These are phyloP conservation scores for Hapsidospora chrysogenum DNA, from an alignment of 495 filamentous ascomycete species.

Conservation along the genomic window DNA sequence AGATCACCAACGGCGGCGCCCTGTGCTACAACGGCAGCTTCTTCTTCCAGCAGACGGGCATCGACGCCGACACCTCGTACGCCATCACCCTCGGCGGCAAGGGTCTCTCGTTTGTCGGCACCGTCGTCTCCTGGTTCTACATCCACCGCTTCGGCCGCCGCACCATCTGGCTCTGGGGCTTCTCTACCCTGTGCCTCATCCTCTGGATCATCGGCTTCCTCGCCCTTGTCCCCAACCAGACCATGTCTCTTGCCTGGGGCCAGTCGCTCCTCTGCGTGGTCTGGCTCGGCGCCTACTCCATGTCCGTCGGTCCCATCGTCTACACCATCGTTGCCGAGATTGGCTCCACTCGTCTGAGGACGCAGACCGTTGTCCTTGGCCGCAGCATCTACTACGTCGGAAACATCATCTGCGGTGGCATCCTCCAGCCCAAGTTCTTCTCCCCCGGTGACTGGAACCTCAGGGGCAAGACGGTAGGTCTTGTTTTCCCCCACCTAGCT, in stretches of 20 bases:
- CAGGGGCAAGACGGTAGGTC: slow-evolving; percentile 23
- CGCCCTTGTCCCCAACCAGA: slow-evolving; percentile 5
- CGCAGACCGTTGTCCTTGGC: slow-evolving; percentile 45
- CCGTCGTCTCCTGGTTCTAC: slow-evolving; percentile 20
- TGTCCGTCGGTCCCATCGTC: slow-evolving; percentile 23
- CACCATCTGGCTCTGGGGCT: slow-evolving; percentile 20
- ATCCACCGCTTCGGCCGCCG: slow-evolving; percentile 23
- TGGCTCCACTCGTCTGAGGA: slow-evolving; percentile 37
- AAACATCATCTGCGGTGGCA: slow-evolving; percentile 21
- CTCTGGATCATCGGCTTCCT: slow-evolving; percentile 20
- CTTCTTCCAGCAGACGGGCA: slow-evolving; percentile 48
- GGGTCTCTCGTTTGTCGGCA: slow-evolving; percentile 27
- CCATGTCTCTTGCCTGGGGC: slow-evolving; percentile 9
- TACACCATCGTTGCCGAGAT: slow-evolving; percentile 47
- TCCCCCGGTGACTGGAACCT: slow-evolving; percentile 33
- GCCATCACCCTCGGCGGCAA: slow-evolving; percentile 13
- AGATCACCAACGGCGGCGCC: slow-evolving; percentile 15
- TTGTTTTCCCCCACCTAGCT: too few species aligned
- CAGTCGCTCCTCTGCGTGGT: slow-evolving; percentile 17
- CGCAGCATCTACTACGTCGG: too few species aligned
- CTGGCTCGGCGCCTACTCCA: neutral
- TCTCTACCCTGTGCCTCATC: slow-evolving; percentile 9
- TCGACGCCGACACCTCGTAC: slow-evolving; percentile 33
- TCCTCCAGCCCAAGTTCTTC: slow-evolving; percentile 24
- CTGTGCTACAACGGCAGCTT: slow-evolving; percentile 54